Percentiles rank a stretch among this genome's conserved stretches.
phyloP scores from a whole-genome alignment of 345 rosid species.

The Syzygium oleosum region DNA sequence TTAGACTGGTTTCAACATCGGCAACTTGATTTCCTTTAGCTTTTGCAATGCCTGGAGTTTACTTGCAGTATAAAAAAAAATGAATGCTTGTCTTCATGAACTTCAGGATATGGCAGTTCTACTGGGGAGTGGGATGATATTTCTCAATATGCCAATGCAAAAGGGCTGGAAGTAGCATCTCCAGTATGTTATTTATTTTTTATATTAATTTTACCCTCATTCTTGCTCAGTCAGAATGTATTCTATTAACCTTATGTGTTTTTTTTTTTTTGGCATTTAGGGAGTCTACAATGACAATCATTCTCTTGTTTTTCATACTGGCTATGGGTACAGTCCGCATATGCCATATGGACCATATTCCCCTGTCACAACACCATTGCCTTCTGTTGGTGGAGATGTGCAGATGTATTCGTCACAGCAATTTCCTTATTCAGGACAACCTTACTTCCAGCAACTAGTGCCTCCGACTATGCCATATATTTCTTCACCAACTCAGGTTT shows the following conservation, averaged over 20 bases:
- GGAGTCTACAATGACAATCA: conserved; percentile 73
- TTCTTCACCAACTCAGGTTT: conserved; percentile 51
- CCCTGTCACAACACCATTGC: conserved; percentile 73
- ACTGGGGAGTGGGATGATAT: conserved; percentile 73
- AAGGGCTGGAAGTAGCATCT: conserved; percentile 67
- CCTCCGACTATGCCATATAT: conserved; percentile 66
- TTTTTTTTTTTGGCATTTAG: conserved; percentile 20
- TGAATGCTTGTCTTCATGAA: neutral
- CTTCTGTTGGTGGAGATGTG: conserved; percentile 52
- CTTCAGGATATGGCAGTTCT: conserved; percentile 58
- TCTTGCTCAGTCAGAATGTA: neutral
- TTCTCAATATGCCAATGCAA: conserved; percentile 52
- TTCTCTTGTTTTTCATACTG: conserved; percentile 66
- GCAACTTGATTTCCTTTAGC: neutral
- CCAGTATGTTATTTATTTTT: conserved; percentile 33
- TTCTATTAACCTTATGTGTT: neutral
- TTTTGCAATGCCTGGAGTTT: neutral
- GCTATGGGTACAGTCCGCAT: conserved; percentile 76
- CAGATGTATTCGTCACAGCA: conserved; percentile 67
- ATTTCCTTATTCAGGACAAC: conserved; percentile 58
- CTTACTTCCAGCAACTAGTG: conserved; percentile 67
- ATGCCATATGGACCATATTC: conserved; percentile 89
- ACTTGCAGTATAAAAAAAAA: neutral
- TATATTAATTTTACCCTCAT: conserved; percentile 1
- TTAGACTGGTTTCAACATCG: neutral